Evolutionary conservation across 305 asterid genomes (phyloP).

Genomic region (Fraxinus xanthoxyloides): DNA sequence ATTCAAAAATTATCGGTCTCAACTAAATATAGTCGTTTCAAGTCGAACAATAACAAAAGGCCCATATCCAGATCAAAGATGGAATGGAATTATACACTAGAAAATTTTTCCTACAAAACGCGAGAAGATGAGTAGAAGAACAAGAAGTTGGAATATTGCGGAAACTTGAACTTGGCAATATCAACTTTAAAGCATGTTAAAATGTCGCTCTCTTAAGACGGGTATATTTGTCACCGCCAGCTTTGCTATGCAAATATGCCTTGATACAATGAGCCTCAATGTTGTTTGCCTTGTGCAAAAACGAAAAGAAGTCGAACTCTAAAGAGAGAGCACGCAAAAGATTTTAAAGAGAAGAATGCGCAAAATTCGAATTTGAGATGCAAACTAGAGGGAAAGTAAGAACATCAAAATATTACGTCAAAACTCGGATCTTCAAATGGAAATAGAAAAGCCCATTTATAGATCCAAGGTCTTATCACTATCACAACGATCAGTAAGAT

Average conservation of each 20-base stretch:
- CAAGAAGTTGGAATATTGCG: neutral
- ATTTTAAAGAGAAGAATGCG: neutral
- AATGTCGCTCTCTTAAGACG: neutral
- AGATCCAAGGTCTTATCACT: neutral
- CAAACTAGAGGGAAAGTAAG: neutral
- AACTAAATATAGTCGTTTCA: neutral
- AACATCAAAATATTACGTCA: neutral
- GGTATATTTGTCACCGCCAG: neutral
- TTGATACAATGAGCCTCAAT: neutral
- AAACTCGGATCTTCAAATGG: neutral
- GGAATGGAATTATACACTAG: neutral
- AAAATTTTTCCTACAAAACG: no score
- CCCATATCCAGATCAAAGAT: neutral
- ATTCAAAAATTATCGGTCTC: neutral
- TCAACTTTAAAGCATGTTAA: neutral
- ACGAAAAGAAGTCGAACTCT: neutral
- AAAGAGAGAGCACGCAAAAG: neutral
- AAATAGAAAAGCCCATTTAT: neutral
- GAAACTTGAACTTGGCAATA: neutral
- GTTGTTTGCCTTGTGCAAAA: neutral
- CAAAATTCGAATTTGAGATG: neutral
- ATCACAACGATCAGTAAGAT: neutral
- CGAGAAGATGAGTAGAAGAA: neutral
- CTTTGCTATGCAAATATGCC: neutral
- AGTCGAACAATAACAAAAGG: neutral